Evolutionary conservation across 2,329 filamentous ascomycete species (phyloP).

Genomic region (Leptodontidium sp.): DNA sequence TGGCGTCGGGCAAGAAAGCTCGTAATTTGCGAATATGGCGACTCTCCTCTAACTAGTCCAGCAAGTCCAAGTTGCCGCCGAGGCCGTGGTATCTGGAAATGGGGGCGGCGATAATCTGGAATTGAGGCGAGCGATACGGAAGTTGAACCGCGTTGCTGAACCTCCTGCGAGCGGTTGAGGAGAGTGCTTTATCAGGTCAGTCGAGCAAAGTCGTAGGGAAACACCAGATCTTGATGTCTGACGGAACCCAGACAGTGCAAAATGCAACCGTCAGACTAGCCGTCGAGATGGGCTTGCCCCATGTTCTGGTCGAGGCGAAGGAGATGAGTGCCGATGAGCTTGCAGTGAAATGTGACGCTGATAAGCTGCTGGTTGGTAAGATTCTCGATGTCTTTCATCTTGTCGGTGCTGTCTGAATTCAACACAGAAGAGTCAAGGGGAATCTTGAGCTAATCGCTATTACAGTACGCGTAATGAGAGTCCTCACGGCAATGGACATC

Average conservation of each 20-base stretch:
- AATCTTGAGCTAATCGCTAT: not conserved
- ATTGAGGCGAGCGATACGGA: conserved; percentile 26
- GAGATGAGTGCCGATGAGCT: conserved; percentile 28
- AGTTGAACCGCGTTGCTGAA: conserved; percentile 23
- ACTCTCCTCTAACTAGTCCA: conserved; percentile 13
- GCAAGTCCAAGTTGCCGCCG: conserved; percentile 22
- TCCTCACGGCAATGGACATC: conserved; percentile 24
- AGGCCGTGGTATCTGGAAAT: conserved; percentile 16
- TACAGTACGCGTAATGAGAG: conserved; percentile 29
- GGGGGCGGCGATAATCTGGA: conserved; percentile 2
- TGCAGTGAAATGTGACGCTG: conserved; percentile 17
- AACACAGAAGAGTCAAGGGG: not conserved
- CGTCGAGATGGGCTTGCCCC: conserved; percentile 28
- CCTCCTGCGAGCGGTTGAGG: conserved; percentile 25
- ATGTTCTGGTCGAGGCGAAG: conserved; percentile 11
- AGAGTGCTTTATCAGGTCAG: conserved; percentile 24
- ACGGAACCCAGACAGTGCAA: conserved; percentile 16
- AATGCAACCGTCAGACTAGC: conserved; percentile 26
- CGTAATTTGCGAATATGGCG: not conserved
- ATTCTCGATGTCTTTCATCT: not conserved
- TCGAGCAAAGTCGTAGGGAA: too few species aligned
- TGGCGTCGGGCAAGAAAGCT: too few species aligned
- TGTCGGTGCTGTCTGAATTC: not conserved
- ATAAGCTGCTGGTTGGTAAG: conserved; percentile 23
- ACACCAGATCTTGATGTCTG: not conserved